Evolutionary conservation across 2,329 filamentous ascomycete genomes (phyloP), one percentile per base, ranked within the genome.

Genomic region (Passalora sequoiae): DNA sequence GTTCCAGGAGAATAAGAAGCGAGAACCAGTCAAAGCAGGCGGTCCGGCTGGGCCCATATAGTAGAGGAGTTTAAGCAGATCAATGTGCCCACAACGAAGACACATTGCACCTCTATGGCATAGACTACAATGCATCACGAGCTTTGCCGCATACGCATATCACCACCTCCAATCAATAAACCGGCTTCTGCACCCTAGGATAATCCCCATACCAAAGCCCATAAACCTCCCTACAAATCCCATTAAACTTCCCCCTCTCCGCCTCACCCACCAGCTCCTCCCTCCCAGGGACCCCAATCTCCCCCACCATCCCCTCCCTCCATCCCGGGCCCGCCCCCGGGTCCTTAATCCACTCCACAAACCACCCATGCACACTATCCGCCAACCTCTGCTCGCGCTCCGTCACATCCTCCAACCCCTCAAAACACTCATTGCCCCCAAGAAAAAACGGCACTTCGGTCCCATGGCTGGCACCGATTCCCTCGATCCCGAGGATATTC

Each of bases 401-500:
- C 5, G 35, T 44, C 16, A 44, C 27, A 27, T 44, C 39, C 25
- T 10, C 16, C 16, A 39, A 17, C 16, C 21, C 32, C 10, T 38
- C 35, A 19, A 44, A 44, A 13, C 41, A 44, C 20, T 37, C 41
- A 13, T 37, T 38, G 9, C 41, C 41, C 3, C 33, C 41, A 10
- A 30, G 28, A 13, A 38, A 38, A 27, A 44, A 44, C 7, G 33
- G 41, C 16, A 44, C 33, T 32, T 44, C 41, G 2, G 41, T 44
- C 12, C 41, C 41, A 15, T 44, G 41, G 9, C 32, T 44, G 3
- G 41, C 24, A 22, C 31, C 33, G 6, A 27, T 38, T 3, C 30
- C 21, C 15, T n/a, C 3, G 15, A 36, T 12, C 20, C 45, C 44
- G n/a, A 47, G 43, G n/a, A 54, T 46, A n/a, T 54, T 52, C 19